Percentiles rank a stretch among this genome's conserved stretches.
Conservation (phyloP, 2,329 filamentous ascomycete genomes). For the Colletotrichum simmondsii region DNA sequence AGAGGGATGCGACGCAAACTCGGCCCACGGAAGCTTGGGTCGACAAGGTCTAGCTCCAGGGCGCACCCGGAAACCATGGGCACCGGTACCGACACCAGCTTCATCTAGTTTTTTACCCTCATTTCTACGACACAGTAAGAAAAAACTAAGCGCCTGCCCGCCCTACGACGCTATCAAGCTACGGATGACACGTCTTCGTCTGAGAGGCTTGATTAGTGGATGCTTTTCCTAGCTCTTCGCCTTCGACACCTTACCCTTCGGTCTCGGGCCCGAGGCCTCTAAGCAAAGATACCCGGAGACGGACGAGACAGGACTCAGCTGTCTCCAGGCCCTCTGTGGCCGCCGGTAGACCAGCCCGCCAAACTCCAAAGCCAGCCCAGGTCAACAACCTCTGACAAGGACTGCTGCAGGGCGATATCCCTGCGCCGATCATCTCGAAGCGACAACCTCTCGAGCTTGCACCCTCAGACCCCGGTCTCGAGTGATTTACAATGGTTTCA, state of each 20-base stretch:
- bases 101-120: not conserved
- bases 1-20: constrained; percentile 32
- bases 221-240: not conserved
- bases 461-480: constrained; percentile 33
- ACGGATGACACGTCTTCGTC: constrained; percentile 6
- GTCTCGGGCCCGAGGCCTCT: constrained; percentile 14
- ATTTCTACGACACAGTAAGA: not conserved
- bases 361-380: not conserved
- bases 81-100: not conserved
- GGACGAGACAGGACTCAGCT: constrained; percentile 11
- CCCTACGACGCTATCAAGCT: constrained; percentile 7
- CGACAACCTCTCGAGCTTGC: constrained; percentile 13
- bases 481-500: constrained; percentile 36
- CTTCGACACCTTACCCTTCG: not conserved
- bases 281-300: not conserved
- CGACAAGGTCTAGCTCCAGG: constrained; percentile 30
- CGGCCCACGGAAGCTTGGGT: constrained; percentile 28
- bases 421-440: constrained; percentile 33
- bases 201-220: constrained; percentile 7
- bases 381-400: constrained; percentile 26
- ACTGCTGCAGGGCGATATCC: constrained; percentile 25
- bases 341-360: constrained; percentile 10
- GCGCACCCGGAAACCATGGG: constrained; percentile 9
- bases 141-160: not conserved
- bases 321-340: constrained; percentile 21